Conservation (phyloP, 106 monocot genomes). For the Agapanthus africanus region DNA sequence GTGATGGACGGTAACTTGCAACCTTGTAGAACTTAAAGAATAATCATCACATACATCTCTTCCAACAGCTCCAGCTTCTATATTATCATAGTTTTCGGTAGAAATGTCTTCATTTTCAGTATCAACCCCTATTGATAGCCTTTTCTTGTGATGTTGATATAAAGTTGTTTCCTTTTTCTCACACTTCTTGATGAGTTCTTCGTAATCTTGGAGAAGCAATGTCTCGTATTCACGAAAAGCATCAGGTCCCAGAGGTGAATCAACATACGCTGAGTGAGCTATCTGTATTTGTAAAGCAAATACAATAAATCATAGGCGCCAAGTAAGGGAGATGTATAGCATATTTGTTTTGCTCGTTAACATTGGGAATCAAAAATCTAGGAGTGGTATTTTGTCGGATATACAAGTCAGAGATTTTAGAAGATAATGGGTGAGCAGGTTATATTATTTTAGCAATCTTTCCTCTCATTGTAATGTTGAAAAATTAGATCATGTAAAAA, state of each 20-base stretch:
- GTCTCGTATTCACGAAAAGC: constrained; percentile 92
- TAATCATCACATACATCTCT: constrained; percentile 19
- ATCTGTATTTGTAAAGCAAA: constrained; percentile 34
- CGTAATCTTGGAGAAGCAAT: constrained; percentile 83
- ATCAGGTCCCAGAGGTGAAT: constrained; percentile 94
- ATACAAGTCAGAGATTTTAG: not conserved
- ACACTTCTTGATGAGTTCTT: constrained; percentile 55
- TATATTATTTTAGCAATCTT: not conserved
- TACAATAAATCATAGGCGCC: constrained; percentile 30
- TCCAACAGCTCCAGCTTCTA: constrained; percentile 30
- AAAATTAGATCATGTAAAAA: not conserved
- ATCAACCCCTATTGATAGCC: not conserved
- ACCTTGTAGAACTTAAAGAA: constrained; percentile 9
- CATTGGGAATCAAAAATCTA: not conserved
- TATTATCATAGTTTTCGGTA: too few relatives aligned
- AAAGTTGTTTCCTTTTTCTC: constrained; percentile 10
- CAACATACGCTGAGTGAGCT: constrained; percentile 75
- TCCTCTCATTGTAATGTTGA: not conserved
- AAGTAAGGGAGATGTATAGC: constrained; percentile 11
- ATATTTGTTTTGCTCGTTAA: too few relatives aligned
- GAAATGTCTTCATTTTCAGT: too few relatives aligned
- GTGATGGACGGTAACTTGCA: constrained; percentile 64
- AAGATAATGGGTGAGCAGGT: not conserved
- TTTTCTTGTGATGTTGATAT: constrained; percentile 16
- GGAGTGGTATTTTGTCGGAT: not conserved